Conservation (phyloP, 805 yeast genomes). For the Yarrowia sp. region DNA sequence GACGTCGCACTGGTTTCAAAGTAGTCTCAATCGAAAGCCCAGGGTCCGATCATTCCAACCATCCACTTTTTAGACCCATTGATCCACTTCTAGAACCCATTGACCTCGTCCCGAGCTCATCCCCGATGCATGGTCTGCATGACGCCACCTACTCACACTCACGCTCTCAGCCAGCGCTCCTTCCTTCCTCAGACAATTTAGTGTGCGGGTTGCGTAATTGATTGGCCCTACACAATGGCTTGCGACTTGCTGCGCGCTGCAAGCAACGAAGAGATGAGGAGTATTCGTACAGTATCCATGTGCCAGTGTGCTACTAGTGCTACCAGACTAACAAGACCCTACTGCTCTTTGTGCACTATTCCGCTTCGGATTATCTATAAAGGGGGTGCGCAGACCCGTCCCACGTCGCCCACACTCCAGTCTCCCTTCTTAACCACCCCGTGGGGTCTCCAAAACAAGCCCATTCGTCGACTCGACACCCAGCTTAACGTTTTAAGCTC, state of each 20-base stretch:
- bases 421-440: background rate
- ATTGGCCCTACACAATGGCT: constrained; percentile 8
- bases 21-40: background rate
- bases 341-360: no score
- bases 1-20: background rate
- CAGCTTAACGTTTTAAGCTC: background rate
- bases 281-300: no score
- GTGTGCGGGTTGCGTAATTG: constrained; percentile 1
- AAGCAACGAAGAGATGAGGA: background rate
- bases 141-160: constrained; percentile 23
- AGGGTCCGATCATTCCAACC: background rate
- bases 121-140: constrained; percentile 27
- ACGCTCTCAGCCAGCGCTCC: background rate
- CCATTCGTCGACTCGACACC: constrained; percentile 9
- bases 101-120: constrained; percentile 5
- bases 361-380: no score
- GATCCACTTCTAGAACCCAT: background rate
- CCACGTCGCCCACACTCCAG: no score
- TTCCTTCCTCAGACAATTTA: constrained; percentile 3
- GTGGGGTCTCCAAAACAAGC: background rate
- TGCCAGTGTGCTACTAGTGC: no score
- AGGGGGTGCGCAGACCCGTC: no score
- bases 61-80: background rate
- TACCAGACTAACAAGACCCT: no score
- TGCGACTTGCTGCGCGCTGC: constrained; percentile 4